Evolutionary conservation across 1,284 basidiomycete species (phyloP), one percentile per base, ranked within the genome.

Genomic region (Puccinia brachypodii): DNA sequence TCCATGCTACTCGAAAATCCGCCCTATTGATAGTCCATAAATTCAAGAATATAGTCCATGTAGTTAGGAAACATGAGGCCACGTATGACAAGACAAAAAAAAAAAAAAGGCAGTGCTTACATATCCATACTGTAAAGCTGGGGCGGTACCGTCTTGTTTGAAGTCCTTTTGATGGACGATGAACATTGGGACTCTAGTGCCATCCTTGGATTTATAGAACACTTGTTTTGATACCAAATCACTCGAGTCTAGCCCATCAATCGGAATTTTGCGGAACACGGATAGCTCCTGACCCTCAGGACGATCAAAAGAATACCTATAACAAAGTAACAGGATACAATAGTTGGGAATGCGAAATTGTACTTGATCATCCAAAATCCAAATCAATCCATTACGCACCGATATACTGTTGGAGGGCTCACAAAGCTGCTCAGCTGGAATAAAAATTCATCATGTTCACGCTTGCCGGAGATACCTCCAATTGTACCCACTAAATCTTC

Each of bases 151-250:
- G 84, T 95, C 92, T 76, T 90, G 88, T 83, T 89, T 88, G 25
- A 92, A 92, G 31, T 89, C 89, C 85, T 92, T 92, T 85, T 92
- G 92, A 73, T 91, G 89, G 40, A 94, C 93, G 82, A 95, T 89
- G 85, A 94, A 95, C 93, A 95, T 94, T 1, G 94, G 93, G 44
- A 95, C 89, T 73, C 89, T 89, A 1, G 93, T 94, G 0, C 93
- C 93, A 85, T 95, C 94, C 86, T 92, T 92, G 87, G 91, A 91
- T 28, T 88, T 86, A 84, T 91, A 94, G 91, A 93, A 94, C 13
- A 93, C 90, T 87, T 95, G 94, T 83, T 90, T 89, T 38, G 90
- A 89, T 11, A 90, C 88, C 85, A 94, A 95, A 78, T 94, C 92
- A 4, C 91, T 89, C 0, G 90, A 88, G 76, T 90, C 88, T 76